phyloP scores from a whole-genome alignment of 1,284 basidiomycete species.

The Trametes polyzona region DNA sequence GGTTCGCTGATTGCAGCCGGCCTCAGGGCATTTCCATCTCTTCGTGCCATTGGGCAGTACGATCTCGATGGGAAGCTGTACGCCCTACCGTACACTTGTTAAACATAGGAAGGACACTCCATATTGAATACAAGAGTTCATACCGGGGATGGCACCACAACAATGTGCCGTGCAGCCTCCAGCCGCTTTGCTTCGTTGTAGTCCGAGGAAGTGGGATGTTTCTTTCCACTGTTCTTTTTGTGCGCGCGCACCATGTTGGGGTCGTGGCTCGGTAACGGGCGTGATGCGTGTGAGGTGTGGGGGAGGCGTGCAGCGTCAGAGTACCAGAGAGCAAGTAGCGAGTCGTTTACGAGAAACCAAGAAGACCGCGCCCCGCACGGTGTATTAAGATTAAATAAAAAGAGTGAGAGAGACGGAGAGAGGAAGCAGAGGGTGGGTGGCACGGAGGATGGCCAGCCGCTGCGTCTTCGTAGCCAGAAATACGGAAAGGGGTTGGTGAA shows the following conservation, averaged over 20 bases:
- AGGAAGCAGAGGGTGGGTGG: conserved; percentile 5
- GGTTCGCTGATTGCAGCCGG: too few species aligned
- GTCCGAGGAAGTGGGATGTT: too few species aligned
- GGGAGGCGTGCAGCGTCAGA: too few species aligned
- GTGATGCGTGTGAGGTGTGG: neutral
- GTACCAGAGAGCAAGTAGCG: neutral
- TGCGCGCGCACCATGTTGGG: neutral
- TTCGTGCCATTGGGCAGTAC: too few species aligned
- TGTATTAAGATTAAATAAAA: conserved; percentile 20
- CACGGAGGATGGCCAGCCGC: conserved; percentile 16
- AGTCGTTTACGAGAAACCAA: neutral
- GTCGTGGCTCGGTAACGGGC: neutral
- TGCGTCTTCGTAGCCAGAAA: conserved; percentile 13
- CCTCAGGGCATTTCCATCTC: too few species aligned
- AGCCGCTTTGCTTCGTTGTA: neutral
- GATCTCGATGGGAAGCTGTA: too few species aligned
- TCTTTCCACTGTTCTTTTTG: neutral
- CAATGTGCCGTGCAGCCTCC: too few species aligned
- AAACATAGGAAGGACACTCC: too few species aligned
- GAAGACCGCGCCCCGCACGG: conserved; percentile 21
- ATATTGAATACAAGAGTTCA: too few species aligned
- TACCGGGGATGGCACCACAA: too few species aligned
- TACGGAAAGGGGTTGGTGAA: neutral
- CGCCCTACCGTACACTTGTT: too few species aligned
- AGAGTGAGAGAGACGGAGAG: conserved; percentile 2